These are phyloP conservation scores for Albatrellus ellisii DNA, from an alignment of 768 basidiomycete genomes.

Conservation along the genomic window DNA sequence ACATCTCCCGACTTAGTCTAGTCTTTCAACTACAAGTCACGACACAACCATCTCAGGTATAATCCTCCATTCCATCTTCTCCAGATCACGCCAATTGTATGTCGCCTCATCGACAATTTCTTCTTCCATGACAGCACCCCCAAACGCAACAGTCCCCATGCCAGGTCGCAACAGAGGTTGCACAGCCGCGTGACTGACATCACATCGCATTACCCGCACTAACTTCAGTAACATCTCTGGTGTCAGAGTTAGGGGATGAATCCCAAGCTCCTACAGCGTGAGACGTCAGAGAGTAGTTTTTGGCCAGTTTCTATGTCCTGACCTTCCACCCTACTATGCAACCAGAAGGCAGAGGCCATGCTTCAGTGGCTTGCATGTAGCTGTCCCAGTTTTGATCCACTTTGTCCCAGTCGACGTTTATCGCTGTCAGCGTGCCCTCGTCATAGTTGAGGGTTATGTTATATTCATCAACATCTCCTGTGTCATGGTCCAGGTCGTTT, in stretches of 20 bases:
- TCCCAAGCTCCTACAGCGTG: slow-evolving; percentile 36
- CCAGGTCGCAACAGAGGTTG: slow-evolving; percentile 13
- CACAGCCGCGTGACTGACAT: slow-evolving; percentile 15
- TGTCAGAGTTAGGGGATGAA: slow-evolving; percentile 44
- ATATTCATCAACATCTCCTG: slow-evolving; percentile 5
- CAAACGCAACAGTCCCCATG: slow-evolving; percentile 4
- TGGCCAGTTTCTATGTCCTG: too few species aligned
- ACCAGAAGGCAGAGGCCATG: slow-evolving; percentile 12
- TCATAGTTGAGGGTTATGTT: too few species aligned
- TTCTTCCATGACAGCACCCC: slow-evolving; percentile 6
- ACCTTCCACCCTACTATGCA: slow-evolving; percentile 24
- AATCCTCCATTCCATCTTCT: slow-evolving; percentile 8
- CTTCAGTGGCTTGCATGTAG: slow-evolving; percentile 12
- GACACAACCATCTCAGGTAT: too few species aligned
- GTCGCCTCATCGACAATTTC: slow-evolving; percentile 10
- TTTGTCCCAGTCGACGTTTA: slow-evolving; percentile 9
- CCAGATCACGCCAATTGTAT: slow-evolving; percentile 5
- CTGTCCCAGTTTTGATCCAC: slow-evolving; percentile 19
- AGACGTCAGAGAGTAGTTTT: neutral
- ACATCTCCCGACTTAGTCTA: too few species aligned
- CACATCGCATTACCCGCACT: slow-evolving; percentile 23
- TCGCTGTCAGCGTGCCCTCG: slow-evolving; percentile 2
- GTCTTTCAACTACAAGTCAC: too few species aligned
- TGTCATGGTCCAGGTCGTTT: slow-evolving; percentile 10
- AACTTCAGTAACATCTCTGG: slow-evolving; percentile 45